Conservation (phyloP, 164 flowering plant species). For the Berberis thunbergii region DNA sequence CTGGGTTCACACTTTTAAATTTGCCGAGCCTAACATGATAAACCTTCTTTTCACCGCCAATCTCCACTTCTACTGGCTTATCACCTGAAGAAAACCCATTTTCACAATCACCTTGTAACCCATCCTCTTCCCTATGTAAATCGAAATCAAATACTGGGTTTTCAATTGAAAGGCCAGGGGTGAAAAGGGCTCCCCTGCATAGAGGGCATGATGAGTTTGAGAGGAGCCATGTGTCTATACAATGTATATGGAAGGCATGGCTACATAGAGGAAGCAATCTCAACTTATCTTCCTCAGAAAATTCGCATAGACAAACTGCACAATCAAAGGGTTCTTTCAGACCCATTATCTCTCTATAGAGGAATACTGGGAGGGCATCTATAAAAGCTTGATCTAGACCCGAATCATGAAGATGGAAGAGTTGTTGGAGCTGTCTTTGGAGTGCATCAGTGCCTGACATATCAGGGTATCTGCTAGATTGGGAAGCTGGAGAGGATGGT, state of each 20-base stretch:
- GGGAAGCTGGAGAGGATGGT: slow-evolving; percentile 37
- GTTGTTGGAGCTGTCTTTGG: slow-evolving; percentile 82
- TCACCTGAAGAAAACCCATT: slow-evolving; percentile 16
- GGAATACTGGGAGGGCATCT: slow-evolving; percentile 77
- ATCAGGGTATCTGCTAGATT: slow-evolving; percentile 42
- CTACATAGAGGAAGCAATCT: slow-evolving; percentile 69
- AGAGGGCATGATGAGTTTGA: slow-evolving; percentile 86
- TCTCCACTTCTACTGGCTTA: slow-evolving; percentile 19
- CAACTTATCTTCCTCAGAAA: slow-evolving; percentile 49
- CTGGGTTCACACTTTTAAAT: slow-evolving; percentile 38
- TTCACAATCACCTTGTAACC: slow-evolving; percentile 25
- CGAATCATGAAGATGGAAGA: slow-evolving; percentile 72
- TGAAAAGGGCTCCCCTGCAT: slow-evolving; percentile 49
- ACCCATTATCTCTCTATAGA: slow-evolving; percentile 58
- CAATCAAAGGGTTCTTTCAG: slow-evolving; percentile 79
- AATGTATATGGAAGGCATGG: slow-evolving; percentile 74
- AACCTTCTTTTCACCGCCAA: slow-evolving; percentile 32
- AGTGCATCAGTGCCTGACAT: slow-evolving; percentile 34
- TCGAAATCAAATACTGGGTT: slow-evolving; percentile 33
- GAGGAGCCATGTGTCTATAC: slow-evolving; percentile 90
- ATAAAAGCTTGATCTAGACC: slow-evolving; percentile 77
- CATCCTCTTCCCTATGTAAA: slow-evolving; percentile 25
- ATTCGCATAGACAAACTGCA: slow-evolving; percentile 80
- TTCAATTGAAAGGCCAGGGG: slow-evolving; percentile 25
- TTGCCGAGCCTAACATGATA: slow-evolving; percentile 75